phyloP scores from a whole-genome alignment of 495 filamentous ascomycete genomes.

The Stereocaulon alpinum region DNA sequence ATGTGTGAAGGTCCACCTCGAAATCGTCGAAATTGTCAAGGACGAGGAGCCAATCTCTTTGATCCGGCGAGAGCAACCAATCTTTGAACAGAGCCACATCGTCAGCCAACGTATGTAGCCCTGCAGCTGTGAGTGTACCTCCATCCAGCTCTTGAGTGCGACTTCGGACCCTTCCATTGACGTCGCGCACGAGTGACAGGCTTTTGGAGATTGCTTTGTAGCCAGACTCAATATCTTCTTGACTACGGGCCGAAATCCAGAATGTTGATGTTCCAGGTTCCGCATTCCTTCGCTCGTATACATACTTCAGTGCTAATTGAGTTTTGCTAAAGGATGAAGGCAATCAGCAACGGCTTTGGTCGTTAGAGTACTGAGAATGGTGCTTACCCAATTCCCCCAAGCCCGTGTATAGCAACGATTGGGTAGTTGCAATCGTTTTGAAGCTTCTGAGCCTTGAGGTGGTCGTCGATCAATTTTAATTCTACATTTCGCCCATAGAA shows the following conservation, averaged over 20 bases:
- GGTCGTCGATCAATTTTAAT: not conserved
- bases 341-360: not conserved
- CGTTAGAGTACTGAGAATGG: not conserved
- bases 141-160: not conserved
- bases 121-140: not conserved
- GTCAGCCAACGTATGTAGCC: not conserved
- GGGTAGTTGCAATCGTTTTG: not conserved
- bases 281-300: not conserved
- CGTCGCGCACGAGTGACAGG: not conserved
- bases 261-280: slow-evolving; percentile 1
- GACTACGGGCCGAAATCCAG: slow-evolving; percentile 4
- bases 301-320: not conserved
- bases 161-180: not conserved
- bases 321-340: not conserved
- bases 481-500: not conserved
- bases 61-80: not conserved
- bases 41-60: slow-evolving; percentile 4
- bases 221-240: not conserved
- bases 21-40: slow-evolving; percentile 7
- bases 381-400: slow-evolving; percentile 6
- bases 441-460: not conserved
- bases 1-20: not conserved
- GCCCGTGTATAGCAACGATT: slow-evolving; percentile 2
- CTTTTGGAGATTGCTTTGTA: not conserved
- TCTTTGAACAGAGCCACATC: not conserved